phyloP scores from a whole-genome alignment of 2,329 filamentous ascomycete species.

The Hypocreales sp. region DNA sequence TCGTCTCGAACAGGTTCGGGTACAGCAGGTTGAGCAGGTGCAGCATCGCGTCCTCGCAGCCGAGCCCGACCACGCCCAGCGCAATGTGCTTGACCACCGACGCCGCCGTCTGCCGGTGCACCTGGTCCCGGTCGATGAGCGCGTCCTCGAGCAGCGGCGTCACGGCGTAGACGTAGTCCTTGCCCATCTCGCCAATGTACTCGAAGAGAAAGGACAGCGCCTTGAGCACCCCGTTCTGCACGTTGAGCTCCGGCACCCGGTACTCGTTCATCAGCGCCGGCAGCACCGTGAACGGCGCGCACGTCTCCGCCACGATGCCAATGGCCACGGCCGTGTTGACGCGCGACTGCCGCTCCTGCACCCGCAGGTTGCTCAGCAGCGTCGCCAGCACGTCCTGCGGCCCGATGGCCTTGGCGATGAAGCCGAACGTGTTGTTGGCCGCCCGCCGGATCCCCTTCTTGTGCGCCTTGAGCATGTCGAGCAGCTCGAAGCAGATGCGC shows the following conservation, averaged over 20 bases:
- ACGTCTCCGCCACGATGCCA: constrained; percentile 95
- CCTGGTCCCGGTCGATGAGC: constrained; percentile 93
- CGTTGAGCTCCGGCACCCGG: constrained; percentile 92
- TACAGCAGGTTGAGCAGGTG: constrained; percentile 92
- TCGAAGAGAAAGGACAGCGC: constrained; percentile 95
- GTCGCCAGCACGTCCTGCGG: constrained; percentile 95
- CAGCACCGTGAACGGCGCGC: constrained; percentile 95
- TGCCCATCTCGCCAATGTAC: constrained; percentile 99
- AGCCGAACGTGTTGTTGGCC: constrained; percentile 98
- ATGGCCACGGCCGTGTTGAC: constrained; percentile 98
- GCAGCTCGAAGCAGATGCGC: constrained; percentile 96
- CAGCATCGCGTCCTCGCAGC: constrained; percentile 96
- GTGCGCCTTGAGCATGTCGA: constrained; percentile 98
- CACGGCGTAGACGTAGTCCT: constrained; percentile 98
- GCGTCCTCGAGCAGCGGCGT: constrained; percentile 92
- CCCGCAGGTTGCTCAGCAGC: constrained; percentile 86
- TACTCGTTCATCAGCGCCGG: constrained; percentile 99
- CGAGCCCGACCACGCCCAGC: constrained; percentile 89
- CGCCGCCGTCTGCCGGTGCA: constrained; percentile 91
- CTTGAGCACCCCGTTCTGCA: constrained; percentile 97
- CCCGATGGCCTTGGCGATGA: constrained; percentile 97
- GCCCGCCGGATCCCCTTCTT: constrained; percentile 98
- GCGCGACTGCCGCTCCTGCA: constrained; percentile 94
- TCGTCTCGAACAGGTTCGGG: constrained; percentile 95
- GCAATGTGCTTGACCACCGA: constrained; percentile 97